Conservation (phyloP, 1,284 basidiomycete genomes). For the Trichosporon asahii region DNA sequence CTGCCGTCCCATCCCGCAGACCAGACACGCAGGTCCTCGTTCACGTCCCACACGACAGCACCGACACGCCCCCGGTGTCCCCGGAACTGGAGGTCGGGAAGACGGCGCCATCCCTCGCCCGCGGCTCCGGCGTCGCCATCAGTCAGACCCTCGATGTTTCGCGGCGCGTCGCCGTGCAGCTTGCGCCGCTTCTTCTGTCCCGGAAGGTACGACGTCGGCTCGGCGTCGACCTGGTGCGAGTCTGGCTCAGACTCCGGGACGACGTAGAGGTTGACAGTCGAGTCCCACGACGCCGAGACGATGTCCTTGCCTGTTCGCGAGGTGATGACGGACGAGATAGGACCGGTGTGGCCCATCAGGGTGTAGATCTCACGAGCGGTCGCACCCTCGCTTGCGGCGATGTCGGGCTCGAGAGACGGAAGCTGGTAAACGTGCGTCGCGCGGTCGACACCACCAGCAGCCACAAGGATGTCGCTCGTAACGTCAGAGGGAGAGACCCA, state of each 20-base stretch:
- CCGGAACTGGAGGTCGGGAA: slow-evolving; percentile 43
- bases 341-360: slow-evolving; percentile 70
- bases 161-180: slow-evolving; percentile 52
- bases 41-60: slow-evolving; percentile 44
- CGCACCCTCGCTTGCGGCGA: slow-evolving; percentile 43
- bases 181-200: slow-evolving; percentile 59
- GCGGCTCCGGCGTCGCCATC: slow-evolving; percentile 41
- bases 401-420: slow-evolving; percentile 49
- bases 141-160: slow-evolving; percentile 52
- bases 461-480: slow-evolving; percentile 54
- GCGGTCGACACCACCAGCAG: slow-evolving; percentile 81
- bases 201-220: slow-evolving; percentile 47
- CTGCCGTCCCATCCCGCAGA: slow-evolving; percentile 55
- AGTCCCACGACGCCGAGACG: slow-evolving; percentile 75
- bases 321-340: slow-evolving; percentile 65
- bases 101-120: slow-evolving; percentile 45
- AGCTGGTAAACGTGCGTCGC: slow-evolving; percentile 65
- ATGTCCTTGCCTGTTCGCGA: slow-evolving; percentile 60
- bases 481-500: slow-evolving; percentile 56
- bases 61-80: slow-evolving; percentile 50
- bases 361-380: slow-evolving; percentile 57
- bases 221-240: slow-evolving; percentile 49
- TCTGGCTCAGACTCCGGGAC: slow-evolving; percentile 40
- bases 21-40: slow-evolving; percentile 40
- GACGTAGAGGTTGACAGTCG: slow-evolving; percentile 66